Base-by-base conservation (phyloP, 2,329 filamentous ascomycete genomes). In the Seiridium unicorne region DNA sequence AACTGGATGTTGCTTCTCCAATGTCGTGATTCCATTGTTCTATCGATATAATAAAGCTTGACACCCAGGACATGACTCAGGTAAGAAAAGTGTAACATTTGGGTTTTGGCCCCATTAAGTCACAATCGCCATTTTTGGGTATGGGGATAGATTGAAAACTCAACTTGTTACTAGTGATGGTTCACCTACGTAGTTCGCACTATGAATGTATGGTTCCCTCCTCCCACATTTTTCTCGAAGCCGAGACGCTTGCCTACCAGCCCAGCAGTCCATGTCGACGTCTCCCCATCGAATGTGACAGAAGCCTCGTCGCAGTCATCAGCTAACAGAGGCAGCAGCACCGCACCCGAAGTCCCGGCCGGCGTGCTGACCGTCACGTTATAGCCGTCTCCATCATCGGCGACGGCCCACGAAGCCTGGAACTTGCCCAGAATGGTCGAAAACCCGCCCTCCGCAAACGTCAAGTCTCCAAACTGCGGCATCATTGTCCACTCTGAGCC, bases 391-490 rank as follows among this genome's bases (percentile, higher is more conserved):
- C 26, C 48, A n/a, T 35, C 44, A 7, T 49, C 44, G 18, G 18
- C 13, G 10, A 54, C n/a, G 2, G 26, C 38, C 71, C 72, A 79
- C 11, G 62, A 66, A 0, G 73, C 73, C 0, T 62, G 68, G 62
- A 74, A 79, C 47, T 71, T 73, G 0, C 78, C 77, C 31, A 77
- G 57, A 4, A 64, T 65, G 0, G 76, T 78, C 4, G 70, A 69
- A 55, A 79, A 79, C 0, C 78, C 77, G 1, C 71, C 77, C 62
- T 79, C 72, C 1, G 72, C 75, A 61, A 68, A 63, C 1, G 63
- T 69, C 31, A 80, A 65, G 58, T 78, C 73, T 0, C 75, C 77
- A 53, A 76, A 72, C 60, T 77, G 75, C 11, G 77, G 77, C 56
- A 69, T 71, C n/a, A 79, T 69, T 18, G 61, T 60, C 74, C 76